phyloP scores from a whole-genome alignment of 371 early-diverging fungal species.

The Polyrhizophydium stewartii region DNA sequence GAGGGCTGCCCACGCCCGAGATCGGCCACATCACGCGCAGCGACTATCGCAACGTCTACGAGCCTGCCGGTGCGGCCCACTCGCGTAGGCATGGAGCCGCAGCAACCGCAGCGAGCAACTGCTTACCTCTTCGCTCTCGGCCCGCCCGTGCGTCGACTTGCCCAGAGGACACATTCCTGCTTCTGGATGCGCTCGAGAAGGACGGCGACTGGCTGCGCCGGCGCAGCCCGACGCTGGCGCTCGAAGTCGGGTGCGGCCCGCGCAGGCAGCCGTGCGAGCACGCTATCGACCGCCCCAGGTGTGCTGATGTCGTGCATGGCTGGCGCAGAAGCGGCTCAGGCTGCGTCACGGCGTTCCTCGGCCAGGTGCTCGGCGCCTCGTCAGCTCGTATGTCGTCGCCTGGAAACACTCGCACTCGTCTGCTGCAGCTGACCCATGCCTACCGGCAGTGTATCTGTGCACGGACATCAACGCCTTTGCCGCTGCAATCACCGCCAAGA shows the following conservation, averaged over 20 bases:
- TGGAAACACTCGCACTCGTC: too few species aligned
- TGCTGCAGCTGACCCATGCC: too few species aligned
- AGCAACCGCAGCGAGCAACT: neutral
- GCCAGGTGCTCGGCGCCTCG: constrained; percentile 26
- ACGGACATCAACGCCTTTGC: constrained; percentile 87
- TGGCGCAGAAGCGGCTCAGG: constrained; percentile 79
- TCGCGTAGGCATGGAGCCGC: neutral
- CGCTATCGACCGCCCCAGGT: neutral
- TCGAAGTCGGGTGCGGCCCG: constrained; percentile 75
- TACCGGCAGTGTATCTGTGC: constrained; percentile 48
- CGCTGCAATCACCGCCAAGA: constrained; percentile 56
- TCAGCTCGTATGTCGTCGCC: neutral
- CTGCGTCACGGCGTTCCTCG: constrained; percentile 74
- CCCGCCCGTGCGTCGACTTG: too few species aligned
- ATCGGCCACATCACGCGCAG: constrained; percentile 62
- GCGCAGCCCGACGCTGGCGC: constrained; percentile 58
- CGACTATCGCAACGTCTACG: constrained; percentile 73
- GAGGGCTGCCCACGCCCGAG: constrained; percentile 68
- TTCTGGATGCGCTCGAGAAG: constrained; percentile 87
- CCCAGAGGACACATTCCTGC: constrained; percentile 87
- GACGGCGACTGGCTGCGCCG: constrained; percentile 52
- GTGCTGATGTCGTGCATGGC: neutral
- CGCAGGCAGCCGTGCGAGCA: neutral
- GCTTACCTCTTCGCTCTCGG: neutral
- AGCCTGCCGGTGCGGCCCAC: constrained; percentile 70